Conservation (phyloP, 352 stramenopile genomes). For the Phytophthora niederhauseri region DNA sequence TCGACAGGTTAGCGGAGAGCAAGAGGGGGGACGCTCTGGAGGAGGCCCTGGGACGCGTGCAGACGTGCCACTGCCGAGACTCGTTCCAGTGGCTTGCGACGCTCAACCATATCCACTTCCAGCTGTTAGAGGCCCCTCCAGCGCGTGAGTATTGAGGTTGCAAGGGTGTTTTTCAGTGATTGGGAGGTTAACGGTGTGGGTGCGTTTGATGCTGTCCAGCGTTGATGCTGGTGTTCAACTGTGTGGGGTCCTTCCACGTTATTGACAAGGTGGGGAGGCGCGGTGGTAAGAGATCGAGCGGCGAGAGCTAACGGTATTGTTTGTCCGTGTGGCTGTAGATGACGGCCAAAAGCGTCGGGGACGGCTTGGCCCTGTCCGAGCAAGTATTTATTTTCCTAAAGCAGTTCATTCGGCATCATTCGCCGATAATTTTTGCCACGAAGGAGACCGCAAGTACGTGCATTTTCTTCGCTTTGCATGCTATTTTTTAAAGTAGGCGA, state of each 20-base stretch:
- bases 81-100: constrained; percentile 80
- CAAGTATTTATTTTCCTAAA: constrained; percentile 72
- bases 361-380: constrained; percentile 57
- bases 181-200: constrained; percentile 6
- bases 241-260: constrained; percentile 63
- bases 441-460: constrained; percentile 51
- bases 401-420: constrained; percentile 73
- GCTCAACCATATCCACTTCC: constrained; percentile 74
- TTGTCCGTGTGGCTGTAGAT: constrained; percentile 34
- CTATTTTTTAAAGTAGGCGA: not conserved
- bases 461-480: not conserved
- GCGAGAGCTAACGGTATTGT: not conserved
- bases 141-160: constrained; percentile 40
- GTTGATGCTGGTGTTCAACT: constrained; percentile 65
- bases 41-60: constrained; percentile 40
- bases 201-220: constrained; percentile 30
- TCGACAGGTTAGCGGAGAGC: constrained; percentile 12
- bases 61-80: constrained; percentile 60
- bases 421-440: constrained; percentile 64
- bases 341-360: constrained; percentile 56
- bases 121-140: constrained; percentile 52
- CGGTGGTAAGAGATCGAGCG: not conserved
- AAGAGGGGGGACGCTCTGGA: constrained; percentile 24
- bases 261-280: constrained; percentile 63
- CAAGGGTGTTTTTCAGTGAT: constrained; percentile 3